Base-by-base conservation (phyloP, 768 basidiomycete genomes). In the Tylopilus subfusipes region DNA sequence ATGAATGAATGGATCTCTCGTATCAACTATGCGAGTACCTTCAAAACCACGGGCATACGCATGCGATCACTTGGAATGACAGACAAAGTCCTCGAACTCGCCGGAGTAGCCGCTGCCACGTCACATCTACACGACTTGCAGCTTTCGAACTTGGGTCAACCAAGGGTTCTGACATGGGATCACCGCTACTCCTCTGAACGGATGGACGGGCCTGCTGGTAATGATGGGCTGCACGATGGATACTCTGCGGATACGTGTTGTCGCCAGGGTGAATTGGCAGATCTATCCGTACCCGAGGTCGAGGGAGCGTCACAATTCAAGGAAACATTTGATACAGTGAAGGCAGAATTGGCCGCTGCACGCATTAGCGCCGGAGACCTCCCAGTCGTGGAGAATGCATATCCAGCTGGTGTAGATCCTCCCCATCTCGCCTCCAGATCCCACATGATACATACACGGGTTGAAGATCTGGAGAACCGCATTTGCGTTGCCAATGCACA, bases 1-100 rank as follows among this genome's bases (percentile, higher is more conserved):
- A 79, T 91, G 75, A 88, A 94, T 62, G 82, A 86, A 58, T 99
- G 97, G 97, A 85, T 98, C 57, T 80, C 87, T 14, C 77, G 80
- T 30, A 93, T 98, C 65, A 99, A 99, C 72, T 98, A 97, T 66
- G 93, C 93, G 3, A 88, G 92, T 54, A 78, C 91, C 6, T 98
- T 97, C 82, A 93, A 88, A 72, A 84, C 91, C 2, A 79, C 85
- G 16, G 88, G 88, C 11, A 76, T 98, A 34, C 79, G 83, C 42
- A 93, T 97, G 82, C 83, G 94, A 21, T 78, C 89, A 0, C 72
- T 80, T 13, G 82, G 80, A 18, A 83, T 93, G 78, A 81, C 85
- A 19, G 76, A 78, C 44, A 79, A 78, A 61, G 88, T 86, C 61
- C 82, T 90, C 29, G 81, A 88, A 57, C 77, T 90, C 38, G 88